phyloP scores from a whole-genome alignment of 106 monocot species.

The Apostasia ramifera region DNA sequence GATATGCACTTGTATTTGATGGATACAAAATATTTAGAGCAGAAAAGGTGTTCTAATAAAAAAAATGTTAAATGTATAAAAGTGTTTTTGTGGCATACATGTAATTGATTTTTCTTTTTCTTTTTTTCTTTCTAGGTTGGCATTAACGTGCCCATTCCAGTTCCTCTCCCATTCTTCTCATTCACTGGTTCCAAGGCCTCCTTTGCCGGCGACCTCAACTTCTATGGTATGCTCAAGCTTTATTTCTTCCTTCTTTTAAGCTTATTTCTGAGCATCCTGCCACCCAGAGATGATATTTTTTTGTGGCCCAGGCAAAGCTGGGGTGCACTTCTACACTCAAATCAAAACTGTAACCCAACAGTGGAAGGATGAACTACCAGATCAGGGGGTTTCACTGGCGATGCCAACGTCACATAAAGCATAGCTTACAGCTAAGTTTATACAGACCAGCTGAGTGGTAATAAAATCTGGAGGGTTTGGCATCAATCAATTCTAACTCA shows the following conservation, averaged over 20 bases:
- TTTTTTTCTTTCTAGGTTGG: slow-evolving; percentile 44
- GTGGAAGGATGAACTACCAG: slow-evolving; percentile 63
- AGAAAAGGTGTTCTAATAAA: no score
- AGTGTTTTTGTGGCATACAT: not conserved
- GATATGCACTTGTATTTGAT: no score
- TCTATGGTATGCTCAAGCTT: slow-evolving; percentile 30
- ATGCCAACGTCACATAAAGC: slow-evolving; percentile 88
- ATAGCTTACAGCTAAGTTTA: not conserved
- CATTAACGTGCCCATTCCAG: slow-evolving; percentile 96
- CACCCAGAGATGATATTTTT: not conserved
- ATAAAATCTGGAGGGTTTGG: no score
- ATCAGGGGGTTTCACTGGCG: slow-evolving; percentile 68
- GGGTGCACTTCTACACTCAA: slow-evolving; percentile 92
- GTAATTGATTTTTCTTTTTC: not conserved
- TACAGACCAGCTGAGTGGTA: no score
- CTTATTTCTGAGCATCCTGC: not conserved
- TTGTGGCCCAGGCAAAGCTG: slow-evolving; percentile 74
- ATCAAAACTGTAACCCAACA: slow-evolving; percentile 94
- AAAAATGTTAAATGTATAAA: no score
- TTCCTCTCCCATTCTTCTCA: slow-evolving; percentile 98
- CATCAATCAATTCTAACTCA: no score
- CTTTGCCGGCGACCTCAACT: slow-evolving; percentile 96
- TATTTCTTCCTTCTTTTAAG: not conserved
- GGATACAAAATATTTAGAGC: no score
- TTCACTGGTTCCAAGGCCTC: slow-evolving; percentile 97